Conservation (phyloP, 2,329 filamentous ascomycete species). For the Ascochyta rabiei region DNA sequence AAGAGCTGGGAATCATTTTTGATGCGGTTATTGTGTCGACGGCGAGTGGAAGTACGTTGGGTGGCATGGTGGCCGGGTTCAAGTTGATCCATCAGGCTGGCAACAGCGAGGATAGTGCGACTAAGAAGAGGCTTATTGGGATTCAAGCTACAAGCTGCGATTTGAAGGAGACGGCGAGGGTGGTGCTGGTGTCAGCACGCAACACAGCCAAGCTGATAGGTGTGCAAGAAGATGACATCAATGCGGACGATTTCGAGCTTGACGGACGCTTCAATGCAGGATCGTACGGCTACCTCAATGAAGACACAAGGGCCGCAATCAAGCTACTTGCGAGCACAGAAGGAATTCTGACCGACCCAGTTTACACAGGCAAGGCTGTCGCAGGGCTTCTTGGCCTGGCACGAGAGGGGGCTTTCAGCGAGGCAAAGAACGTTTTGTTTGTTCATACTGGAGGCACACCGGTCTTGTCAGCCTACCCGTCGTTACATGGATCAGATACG, state of each 20-base stretch:
- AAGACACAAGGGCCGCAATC: conserved; percentile 2
- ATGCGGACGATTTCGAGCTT: conserved; percentile 2
- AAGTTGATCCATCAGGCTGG: background rate
- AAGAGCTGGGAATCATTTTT: background rate
- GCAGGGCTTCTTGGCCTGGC: conserved; percentile 4
- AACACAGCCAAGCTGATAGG: conserved; percentile 5
- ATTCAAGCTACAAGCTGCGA: conserved; percentile 12
- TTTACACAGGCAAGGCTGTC: conserved; percentile 13
- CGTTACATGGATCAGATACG: background rate
- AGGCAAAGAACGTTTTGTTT: conserved; percentile 4
- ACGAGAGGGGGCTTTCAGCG: conserved; percentile 1
- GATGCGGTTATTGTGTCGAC: conserved; percentile 10
- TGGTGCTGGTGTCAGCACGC: background rate
- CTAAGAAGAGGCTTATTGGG: background rate
- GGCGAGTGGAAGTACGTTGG: conserved; percentile 10
- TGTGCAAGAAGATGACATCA: background rate
- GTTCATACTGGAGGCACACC: conserved; percentile 12
- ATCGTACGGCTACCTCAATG: conserved; percentile 1
- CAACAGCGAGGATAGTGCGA: background rate
- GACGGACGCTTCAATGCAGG: conserved; percentile 8
- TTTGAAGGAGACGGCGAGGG: conserved; percentile 1
- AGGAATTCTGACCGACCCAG: conserved; percentile 10
- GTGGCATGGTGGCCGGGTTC: conserved; percentile 12
- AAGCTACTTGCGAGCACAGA: conserved; percentile 6
- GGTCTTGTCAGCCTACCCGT: conserved; percentile 7